Evolutionary conservation across 2,329 filamentous ascomycete species (phyloP).

Genomic region (Trichoderma sp.): DNA sequence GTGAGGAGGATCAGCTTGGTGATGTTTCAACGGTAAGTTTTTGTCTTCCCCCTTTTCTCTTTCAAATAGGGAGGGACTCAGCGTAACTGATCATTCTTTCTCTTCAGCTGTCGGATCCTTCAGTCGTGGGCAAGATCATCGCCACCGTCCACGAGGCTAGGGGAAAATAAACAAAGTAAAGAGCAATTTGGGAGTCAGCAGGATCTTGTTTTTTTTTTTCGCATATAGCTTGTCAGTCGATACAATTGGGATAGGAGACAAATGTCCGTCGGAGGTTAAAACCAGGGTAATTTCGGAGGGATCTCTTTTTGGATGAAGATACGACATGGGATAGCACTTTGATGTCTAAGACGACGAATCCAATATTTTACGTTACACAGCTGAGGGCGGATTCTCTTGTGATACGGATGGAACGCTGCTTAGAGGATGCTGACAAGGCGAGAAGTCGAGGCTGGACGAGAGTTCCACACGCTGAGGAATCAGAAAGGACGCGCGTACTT

Average conservation of each 20-base stretch:
- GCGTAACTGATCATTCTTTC: slow-evolving; percentile 17
- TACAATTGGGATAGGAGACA: slow-evolving; percentile 13
- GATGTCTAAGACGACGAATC: slow-evolving; percentile 9
- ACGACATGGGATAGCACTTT: slow-evolving; percentile 12
- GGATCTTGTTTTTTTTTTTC: slow-evolving; percentile 11
- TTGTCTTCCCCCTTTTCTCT: background rate
- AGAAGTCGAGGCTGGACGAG: no score
- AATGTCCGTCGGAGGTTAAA: background rate
- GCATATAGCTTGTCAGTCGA: slow-evolving; percentile 13
- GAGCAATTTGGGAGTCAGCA: background rate
- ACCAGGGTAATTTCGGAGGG: slow-evolving; percentile 9
- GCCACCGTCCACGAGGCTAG: slow-evolving; percentile 65
- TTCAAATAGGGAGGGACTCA: background rate
- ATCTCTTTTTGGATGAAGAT: slow-evolving; percentile 9
- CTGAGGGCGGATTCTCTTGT: background rate
- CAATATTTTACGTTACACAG: background rate
- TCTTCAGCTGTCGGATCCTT: slow-evolving; percentile 77
- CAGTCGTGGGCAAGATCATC: slow-evolving; percentile 87
- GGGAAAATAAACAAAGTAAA: slow-evolving; percentile 43
- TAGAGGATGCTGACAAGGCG: background rate
- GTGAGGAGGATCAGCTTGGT: slow-evolving; percentile 94
- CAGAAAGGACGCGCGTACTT: slow-evolving; percentile 4
- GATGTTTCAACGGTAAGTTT: slow-evolving; percentile 81
- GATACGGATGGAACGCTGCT: background rate
- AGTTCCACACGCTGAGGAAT: background rate